phyloP scores from a whole-genome alignment of 2,329 filamentous ascomycete species.

The Fusarium continuum region DNA sequence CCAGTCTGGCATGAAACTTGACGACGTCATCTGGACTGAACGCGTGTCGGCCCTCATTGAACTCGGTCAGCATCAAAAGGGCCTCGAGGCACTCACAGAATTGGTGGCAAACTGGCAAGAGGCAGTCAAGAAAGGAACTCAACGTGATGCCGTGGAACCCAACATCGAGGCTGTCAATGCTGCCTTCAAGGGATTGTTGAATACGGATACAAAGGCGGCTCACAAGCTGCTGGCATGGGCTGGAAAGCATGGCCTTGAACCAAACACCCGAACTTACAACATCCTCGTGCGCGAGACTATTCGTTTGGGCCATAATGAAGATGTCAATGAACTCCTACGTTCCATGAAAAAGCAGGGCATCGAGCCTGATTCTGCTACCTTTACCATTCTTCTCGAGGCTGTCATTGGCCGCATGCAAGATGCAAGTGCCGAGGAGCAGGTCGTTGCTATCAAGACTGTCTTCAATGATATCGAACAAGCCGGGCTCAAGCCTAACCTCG shows the following conservation, averaged over 20 bases:
- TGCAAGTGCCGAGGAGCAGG: slow-evolving; percentile 58
- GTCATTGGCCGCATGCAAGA: slow-evolving; percentile 56
- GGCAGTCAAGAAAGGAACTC: slow-evolving; percentile 44
- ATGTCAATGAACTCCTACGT: slow-evolving; percentile 62
- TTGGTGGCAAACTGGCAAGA: slow-evolving; percentile 70
- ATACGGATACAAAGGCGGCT: slow-evolving; percentile 59
- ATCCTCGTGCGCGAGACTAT: slow-evolving; percentile 71
- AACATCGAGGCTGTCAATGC: slow-evolving; percentile 74
- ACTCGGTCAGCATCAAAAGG: slow-evolving; percentile 61
- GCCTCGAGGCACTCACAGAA: slow-evolving; percentile 71
- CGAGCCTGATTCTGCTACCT: slow-evolving; percentile 72
- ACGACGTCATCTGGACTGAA: slow-evolving; percentile 74
- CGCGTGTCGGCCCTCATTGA: slow-evolving; percentile 73
- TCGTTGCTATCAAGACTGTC: slow-evolving; percentile 60
- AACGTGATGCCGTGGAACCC: slow-evolving; percentile 60
- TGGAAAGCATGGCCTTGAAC: slow-evolving; percentile 61
- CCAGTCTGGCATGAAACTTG: slow-evolving; percentile 65
- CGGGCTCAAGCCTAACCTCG: slow-evolving; percentile 67
- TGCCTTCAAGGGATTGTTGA: slow-evolving; percentile 70
- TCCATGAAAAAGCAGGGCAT: slow-evolving; percentile 67
- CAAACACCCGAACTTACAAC: slow-evolving; percentile 72
- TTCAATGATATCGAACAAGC: slow-evolving; percentile 66
- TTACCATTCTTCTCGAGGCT: slow-evolving; percentile 75
- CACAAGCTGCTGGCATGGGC: slow-evolving; percentile 68
- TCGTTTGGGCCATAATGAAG: slow-evolving; percentile 55